A percentile compares a stretch with the other conserved stretches of the same genome.
These are phyloP conservation scores for Taiwanofungus camphoratus DNA, from an alignment of 1,284 basidiomycete species.

Conservation along the genomic window DNA sequence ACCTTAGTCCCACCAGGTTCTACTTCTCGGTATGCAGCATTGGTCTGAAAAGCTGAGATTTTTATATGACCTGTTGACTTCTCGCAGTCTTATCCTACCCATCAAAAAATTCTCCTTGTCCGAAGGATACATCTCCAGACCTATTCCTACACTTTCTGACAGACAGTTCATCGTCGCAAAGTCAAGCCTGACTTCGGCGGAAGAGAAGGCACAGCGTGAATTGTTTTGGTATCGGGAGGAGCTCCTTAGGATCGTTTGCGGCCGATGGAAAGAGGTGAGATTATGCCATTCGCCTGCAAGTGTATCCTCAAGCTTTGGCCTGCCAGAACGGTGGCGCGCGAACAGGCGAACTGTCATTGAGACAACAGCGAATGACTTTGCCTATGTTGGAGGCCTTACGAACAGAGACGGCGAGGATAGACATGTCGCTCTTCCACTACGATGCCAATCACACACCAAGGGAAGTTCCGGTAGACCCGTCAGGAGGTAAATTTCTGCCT, in stretches of 20 bases:
- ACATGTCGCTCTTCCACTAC: constrained; percentile 45
- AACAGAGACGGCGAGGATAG: constrained; percentile 53
- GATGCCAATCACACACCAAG: constrained; percentile 24
- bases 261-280: constrained; percentile 80
- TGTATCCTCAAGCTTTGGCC: background rate
- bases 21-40: constrained; percentile 58
- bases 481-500: constrained; percentile 40
- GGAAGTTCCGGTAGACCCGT: constrained; percentile 18
- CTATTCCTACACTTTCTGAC: constrained; percentile 81
- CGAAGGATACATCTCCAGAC: constrained; percentile 48
- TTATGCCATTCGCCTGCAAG: background rate
- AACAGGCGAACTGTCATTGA: constrained; percentile 67
- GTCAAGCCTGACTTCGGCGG: constrained; percentile 51
- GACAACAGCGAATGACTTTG: constrained; percentile 69
- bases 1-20: constrained; percentile 78
- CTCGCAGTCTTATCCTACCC: constrained; percentile 72
- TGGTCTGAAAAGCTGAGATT: background rate
- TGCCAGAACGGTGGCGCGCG: constrained; percentile 69
- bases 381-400: constrained; percentile 74
- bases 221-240: constrained; percentile 94
- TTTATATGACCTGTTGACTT: background rate
- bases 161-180: constrained; percentile 92
- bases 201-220: constrained; percentile 62
- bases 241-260: constrained; percentile 62
- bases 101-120: constrained; percentile 64